Conservation (phyloP, 208 protist genomes). For the Naegleria fowleri region DNA sequence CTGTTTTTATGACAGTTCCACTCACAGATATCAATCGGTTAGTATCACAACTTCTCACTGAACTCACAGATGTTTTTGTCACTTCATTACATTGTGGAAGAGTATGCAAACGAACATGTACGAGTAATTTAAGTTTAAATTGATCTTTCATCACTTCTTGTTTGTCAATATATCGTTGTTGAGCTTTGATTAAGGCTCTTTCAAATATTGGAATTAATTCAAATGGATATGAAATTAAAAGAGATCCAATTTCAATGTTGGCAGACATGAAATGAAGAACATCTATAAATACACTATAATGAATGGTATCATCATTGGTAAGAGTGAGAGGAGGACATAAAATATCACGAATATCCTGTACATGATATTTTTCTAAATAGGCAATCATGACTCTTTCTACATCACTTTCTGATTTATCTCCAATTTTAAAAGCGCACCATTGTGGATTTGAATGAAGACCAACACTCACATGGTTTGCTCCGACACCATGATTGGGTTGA, state of each 20-base stretch:
- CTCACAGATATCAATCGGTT: conserved; percentile 38
- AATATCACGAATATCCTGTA: not conserved
- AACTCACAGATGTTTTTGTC: conserved; percentile 34
- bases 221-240: conserved; percentile 41
- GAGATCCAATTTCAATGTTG: conserved; percentile 41
- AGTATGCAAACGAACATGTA: conserved; percentile 39
- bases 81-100: conserved; percentile 37
- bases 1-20: conserved; percentile 56
- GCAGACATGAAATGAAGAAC: conserved; percentile 9
- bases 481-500: too few species aligned
- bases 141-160: conserved; percentile 6
- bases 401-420: not conserved
- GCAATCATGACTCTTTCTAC: not conserved
- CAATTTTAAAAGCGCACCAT: not conserved
- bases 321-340: not conserved
- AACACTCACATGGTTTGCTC: too few species aligned
- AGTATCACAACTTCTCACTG: conserved; percentile 45
- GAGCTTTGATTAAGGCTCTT: conserved; percentile 30
- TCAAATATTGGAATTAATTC: conserved; percentile 49
- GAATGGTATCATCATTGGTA: not conserved
- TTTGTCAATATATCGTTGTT: conserved; percentile 32
- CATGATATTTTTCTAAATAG: not conserved
- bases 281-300: conserved; percentile 5
- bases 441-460: not conserved
- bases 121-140: conserved; percentile 28